Evolutionary conservation across 2,329 filamentous ascomycete species (phyloP).

Genomic region (Grosmannia serpens): DNA sequence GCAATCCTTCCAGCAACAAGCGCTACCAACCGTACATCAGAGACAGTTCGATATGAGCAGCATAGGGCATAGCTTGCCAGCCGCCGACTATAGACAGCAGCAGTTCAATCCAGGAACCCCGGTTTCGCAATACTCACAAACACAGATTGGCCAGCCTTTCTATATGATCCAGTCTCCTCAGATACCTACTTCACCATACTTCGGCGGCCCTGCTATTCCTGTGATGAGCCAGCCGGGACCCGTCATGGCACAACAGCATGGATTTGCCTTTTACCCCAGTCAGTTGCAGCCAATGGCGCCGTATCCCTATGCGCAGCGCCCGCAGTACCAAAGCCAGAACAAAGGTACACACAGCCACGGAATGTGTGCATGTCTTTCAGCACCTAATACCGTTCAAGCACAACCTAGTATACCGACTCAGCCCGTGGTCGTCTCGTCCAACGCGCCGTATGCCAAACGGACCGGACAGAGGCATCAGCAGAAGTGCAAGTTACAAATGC

Average conservation of each 20-base stretch:
- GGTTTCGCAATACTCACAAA: neutral
- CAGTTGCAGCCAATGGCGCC: neutral
- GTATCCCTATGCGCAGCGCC: neutral
- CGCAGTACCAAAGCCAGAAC: neutral
- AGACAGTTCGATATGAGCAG: constrained; percentile 3
- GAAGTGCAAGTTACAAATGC: neutral
- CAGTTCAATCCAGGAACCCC: neutral
- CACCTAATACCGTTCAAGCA: neutral
- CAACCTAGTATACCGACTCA: neutral
- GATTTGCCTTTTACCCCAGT: neutral
- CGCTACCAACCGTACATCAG: neutral
- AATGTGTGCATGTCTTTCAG: neutral
- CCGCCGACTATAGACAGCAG: constrained; percentile 1
- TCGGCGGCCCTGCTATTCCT: neutral
- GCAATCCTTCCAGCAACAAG: neutral
- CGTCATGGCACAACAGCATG: neutral
- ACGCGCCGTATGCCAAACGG: neutral
- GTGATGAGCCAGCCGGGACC: neutral
- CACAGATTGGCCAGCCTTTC: neutral
- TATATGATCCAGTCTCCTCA: neutral
- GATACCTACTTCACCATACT: neutral
- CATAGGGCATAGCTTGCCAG: constrained; percentile 2
- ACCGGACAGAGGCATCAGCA: neutral
- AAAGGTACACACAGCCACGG: neutral
- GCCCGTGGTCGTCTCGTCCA: neutral